phyloP scores from a whole-genome alignment of 768 basidiomycete species.

The Rhizopogon vulgaris region DNA sequence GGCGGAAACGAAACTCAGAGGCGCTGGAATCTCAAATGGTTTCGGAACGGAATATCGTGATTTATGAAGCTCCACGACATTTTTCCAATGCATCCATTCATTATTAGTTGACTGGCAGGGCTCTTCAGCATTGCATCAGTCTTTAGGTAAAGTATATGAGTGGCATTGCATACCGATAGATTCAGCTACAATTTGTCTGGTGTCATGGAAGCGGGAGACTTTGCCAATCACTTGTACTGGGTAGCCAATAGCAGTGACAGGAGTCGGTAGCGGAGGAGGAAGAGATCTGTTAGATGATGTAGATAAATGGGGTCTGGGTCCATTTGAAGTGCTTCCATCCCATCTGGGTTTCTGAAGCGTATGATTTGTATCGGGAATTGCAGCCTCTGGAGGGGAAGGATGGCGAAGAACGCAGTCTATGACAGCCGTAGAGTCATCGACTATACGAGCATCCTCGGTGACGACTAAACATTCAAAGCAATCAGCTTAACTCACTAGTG shows the following conservation, averaged over 20 bases:
- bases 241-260: constrained; percentile 40
- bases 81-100: constrained; percentile 51
- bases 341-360: neutral
- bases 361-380: constrained; percentile 6
- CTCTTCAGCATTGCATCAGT: constrained; percentile 23
- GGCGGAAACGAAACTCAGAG: no score
- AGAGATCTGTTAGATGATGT: neutral
- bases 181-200: constrained; percentile 41
- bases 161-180: constrained; percentile 39
- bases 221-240: constrained; percentile 43
- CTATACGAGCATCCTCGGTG: constrained; percentile 27
- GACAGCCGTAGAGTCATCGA: constrained; percentile 73
- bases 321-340: neutral
- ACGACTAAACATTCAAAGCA: neutral
- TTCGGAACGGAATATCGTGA: constrained; percentile 39
- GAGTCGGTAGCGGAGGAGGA: constrained; percentile 21
- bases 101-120: constrained; percentile 47
- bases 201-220: constrained; percentile 33
- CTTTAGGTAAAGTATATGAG: neutral
- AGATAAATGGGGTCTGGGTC: neutral
- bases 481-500: constrained; percentile 34
- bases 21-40: constrained; percentile 45
- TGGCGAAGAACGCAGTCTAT: constrained; percentile 58
- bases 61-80: constrained; percentile 47
- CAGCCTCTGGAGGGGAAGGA: constrained; percentile 14